phyloP scores from a whole-genome alignment of 1,284 basidiomycete species.

The Ustilago lituana region DNA sequence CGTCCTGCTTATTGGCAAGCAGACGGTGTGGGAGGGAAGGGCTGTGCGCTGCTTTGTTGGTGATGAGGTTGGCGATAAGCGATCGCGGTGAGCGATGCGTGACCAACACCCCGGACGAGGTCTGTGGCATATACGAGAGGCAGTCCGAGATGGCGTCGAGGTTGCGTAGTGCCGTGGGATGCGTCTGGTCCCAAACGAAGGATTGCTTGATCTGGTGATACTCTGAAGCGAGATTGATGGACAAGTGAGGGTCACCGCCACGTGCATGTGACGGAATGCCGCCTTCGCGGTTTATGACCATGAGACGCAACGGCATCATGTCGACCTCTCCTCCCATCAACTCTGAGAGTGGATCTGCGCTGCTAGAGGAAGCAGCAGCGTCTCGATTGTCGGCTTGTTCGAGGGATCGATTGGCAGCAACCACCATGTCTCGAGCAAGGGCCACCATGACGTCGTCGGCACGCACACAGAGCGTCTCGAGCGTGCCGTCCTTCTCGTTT shows the following conservation, averaged over 20 bases:
- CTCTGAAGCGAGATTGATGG: conserved; percentile 93
- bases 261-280: conserved; percentile 98
- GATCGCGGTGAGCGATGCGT: conserved; percentile 95
- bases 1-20: conserved; percentile 83
- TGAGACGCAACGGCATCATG: conserved; percentile 78
- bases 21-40: conserved; percentile 93
- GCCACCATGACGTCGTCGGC: conserved; percentile 91
- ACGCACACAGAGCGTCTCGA: conserved; percentile 83
- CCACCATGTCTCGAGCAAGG: conserved; percentile 84
- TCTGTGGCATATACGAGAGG: conserved; percentile 88
- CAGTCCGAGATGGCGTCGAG: conserved; percentile 87
- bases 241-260: conserved; percentile 89
- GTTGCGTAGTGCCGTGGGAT: conserved; percentile 88
- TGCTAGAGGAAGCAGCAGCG: neutral
- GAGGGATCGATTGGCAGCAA: conserved; percentile 47
- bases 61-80: conserved; percentile 95
- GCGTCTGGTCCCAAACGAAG: conserved; percentile 83
- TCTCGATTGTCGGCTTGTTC: neutral
- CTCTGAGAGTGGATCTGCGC: conserved; percentile 20
- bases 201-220: conserved; percentile 85
- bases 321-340: conserved; percentile 60
- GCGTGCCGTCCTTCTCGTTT: conserved; percentile 68
- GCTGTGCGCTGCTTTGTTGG: conserved; percentile 95
- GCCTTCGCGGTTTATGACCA: conserved; percentile 97
- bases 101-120: conserved; percentile 93